These are phyloP conservation scores for Delonix regia DNA, from an alignment of 306 rosid species.

Conservation along the genomic window DNA sequence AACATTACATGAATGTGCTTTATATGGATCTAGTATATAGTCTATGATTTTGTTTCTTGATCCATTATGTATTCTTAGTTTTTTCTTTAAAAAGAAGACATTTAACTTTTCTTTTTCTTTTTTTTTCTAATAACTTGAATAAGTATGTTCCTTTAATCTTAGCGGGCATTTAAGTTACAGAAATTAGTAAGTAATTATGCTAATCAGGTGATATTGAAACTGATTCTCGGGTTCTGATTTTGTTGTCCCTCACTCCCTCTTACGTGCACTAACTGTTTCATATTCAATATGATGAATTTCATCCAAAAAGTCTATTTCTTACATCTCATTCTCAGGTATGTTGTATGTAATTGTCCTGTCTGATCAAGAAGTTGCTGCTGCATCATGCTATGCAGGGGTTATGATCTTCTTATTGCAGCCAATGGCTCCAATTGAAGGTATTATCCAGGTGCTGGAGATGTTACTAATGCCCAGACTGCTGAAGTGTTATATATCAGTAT, in stretches of 20 bases:
- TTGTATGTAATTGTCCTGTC: background rate
- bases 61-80: background rate
- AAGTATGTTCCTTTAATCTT: background rate
- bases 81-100: no score
- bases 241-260: no score
- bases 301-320: background rate
- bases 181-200: background rate
- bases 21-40: background rate
- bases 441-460: conserved; percentile 95
- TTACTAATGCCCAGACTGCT: conserved; percentile 90
- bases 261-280: no score
- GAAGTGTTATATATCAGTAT: conserved; percentile 60
- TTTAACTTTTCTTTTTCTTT: background rate
- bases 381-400: conserved; percentile 57
- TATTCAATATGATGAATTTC: background rate
- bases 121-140: background rate
- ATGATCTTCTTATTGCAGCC: conserved; percentile 89
- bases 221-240: background rate
- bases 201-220: background rate
- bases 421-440: conserved; percentile 98
- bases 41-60: background rate
- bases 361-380: conserved; percentile 36
- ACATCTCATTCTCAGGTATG: background rate
- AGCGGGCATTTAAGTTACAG: background rate
- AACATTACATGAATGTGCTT: background rate